A percentile compares a stretch with the other conserved stretches of the same genome.
These are phyloP conservation scores for Stereum hirsutum DNA, from an alignment of 1,284 basidiomycete species.

Conservation along the genomic window DNA sequence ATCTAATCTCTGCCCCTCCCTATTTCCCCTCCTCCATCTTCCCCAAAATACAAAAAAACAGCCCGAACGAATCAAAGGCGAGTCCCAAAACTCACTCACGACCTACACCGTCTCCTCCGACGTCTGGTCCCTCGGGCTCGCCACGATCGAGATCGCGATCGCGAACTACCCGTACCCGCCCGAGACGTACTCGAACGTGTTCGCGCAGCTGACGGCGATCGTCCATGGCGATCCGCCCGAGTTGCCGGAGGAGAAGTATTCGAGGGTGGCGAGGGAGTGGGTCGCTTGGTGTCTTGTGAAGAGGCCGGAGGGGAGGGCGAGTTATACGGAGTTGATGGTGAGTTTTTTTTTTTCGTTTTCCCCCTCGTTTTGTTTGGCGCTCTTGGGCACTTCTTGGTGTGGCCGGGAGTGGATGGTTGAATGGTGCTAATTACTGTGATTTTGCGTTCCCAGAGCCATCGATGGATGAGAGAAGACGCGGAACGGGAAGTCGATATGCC, in stretches of 20 bases:
- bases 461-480: conserved; percentile 52
- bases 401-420: neutral
- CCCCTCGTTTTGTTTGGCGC: neutral
- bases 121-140: conserved; percentile 96
- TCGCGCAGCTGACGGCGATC: conserved; percentile 93
- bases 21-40: conserved; percentile 1
- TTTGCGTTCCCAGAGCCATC: conserved; percentile 41
- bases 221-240: conserved; percentile 90
- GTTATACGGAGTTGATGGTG: conserved; percentile 77
- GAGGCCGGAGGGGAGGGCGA: conserved; percentile 70
- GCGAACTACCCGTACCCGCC: conserved; percentile 96
- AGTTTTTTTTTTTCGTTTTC: conserved; percentile 15
- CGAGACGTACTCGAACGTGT: conserved; percentile 97
- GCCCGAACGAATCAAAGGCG: conserved; percentile 93
- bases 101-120: conserved; percentile 97
- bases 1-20: neutral
- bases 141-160: conserved; percentile 88
- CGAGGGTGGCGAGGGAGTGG: conserved; percentile 47
- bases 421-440: neutral
- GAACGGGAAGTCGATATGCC: conserved; percentile 71
- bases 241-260: conserved; percentile 49
- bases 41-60: conserved; percentile 25
- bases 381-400: conserved; percentile 5
- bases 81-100: conserved; percentile 77
- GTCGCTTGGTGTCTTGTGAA: conserved; percentile 65